Base-by-base conservation (phyloP, 257 asterid genomes). In the Gynochthodes officinalis region DNA sequence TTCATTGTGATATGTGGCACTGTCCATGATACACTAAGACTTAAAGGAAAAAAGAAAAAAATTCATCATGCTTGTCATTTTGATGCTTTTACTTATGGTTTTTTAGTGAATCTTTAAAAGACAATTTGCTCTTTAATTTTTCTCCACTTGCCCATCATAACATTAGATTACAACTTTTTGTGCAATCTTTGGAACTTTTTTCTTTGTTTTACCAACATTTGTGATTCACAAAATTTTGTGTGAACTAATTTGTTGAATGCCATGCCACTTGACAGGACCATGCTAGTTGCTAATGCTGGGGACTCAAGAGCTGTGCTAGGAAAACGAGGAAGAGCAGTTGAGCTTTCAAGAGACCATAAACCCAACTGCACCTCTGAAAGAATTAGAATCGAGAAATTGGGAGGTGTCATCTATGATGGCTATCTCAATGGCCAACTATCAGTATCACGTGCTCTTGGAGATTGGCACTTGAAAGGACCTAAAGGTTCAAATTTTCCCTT, bases 251-350 rank as follows among this genome's bases (percentile, higher is more conserved):
- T 37, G 5, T 67, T 69, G 59, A n/a, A 40, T 18, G 23, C 39
- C 35, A 6, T 76, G 69, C 61, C 53, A 33, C 53, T 63, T 44
- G 44, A 65, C 85, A 90, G 95, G 89, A 89, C 83, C 14, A 67
- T 90, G 91, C 76, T 84, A 69, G 84, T 89, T 43, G 96, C 97
- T 25, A 93, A 93, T 74, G 96, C 92, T 21, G 97, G 98, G 65
- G 95, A 93, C 81, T 90, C 97, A 10, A 89, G 97, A 72, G 96
- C 97, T 6, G 95, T 93, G 25, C 87, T 90, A 13, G 97, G 97
- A 14, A 90, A 87, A 78, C 73, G 97, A 71, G 97, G 96, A 75
- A 83, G 92, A 79, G 97, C 93, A 23, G 79, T 90, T 25, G 97
- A 90, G 73, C 21, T 93, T 30, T 89, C 98, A 1, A 93, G 84